A percentile compares a stretch with the other conserved stretches of the same genome.
These are phyloP conservation scores for Camelina laxa DNA, from an alignment of 345 rosid genomes.

Conservation along the genomic window DNA sequence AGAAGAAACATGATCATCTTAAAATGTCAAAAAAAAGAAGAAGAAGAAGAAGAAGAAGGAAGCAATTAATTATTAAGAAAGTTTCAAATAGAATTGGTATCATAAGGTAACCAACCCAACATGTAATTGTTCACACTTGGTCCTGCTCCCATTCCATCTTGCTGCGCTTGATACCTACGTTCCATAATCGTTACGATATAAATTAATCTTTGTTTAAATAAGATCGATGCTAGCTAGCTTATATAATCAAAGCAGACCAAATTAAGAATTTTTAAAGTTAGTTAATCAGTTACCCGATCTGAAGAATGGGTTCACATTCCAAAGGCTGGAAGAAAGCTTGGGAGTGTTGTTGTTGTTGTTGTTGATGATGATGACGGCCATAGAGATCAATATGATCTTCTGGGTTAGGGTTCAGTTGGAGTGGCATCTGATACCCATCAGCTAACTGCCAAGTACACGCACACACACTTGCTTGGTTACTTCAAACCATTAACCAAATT, in stretches of 20 bases:
- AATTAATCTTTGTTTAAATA: not conserved
- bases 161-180: constrained; percentile 68
- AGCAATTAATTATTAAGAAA: not conserved
- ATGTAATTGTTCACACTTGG: constrained; percentile 82
- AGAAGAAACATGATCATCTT: constrained; percentile 11
- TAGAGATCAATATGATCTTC: constrained; percentile 68
- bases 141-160: constrained; percentile 67
- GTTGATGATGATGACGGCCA: constrained; percentile 54
- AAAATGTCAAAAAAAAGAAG: constrained; percentile 16
- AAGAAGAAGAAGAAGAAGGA: too few relatives aligned
- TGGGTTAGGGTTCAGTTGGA: constrained; percentile 64
- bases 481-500: not conserved
- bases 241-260: not conserved
- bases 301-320: constrained; percentile 89
- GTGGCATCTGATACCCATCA: constrained; percentile 84
- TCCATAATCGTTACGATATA: not conserved
- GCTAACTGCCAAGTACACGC: constrained; percentile 57
- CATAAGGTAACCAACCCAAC: constrained; percentile 89
- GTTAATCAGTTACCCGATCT: constrained; percentile 65
- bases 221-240: not conserved
- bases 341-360: constrained; percentile 47
- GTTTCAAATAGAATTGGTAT: constrained; percentile 42
- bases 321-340: constrained; percentile 81
- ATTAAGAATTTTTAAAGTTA: not conserved
- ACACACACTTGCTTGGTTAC: constrained; percentile 13